These are phyloP conservation scores for Aspergillus sp. DNA, from an alignment of 2,329 filamentous ascomycete genomes.

Conservation along the genomic window DNA sequence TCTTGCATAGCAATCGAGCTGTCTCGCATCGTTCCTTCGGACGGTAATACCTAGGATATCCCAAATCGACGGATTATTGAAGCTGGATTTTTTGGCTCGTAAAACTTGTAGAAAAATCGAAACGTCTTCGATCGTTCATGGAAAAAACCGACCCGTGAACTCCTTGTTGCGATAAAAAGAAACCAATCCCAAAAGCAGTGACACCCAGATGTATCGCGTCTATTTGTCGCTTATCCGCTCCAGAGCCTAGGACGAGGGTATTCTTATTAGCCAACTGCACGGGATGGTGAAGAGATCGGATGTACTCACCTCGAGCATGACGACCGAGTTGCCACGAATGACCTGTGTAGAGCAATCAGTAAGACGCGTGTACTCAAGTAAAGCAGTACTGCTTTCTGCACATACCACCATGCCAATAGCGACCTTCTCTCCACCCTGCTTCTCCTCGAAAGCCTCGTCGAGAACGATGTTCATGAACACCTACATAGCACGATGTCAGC, in stretches of 20 bases:
- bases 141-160: constrained; percentile 37
- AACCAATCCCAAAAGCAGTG: constrained; percentile 14
- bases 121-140: constrained; percentile 30
- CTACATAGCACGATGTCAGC: constrained; percentile 46
- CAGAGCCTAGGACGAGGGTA: constrained; percentile 28
- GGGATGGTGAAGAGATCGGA: not conserved
- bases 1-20: constrained; percentile 12
- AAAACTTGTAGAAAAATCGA: constrained; percentile 15
- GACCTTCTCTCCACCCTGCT: constrained; percentile 84
- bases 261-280: constrained; percentile 4
- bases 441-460: constrained; percentile 95
- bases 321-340: constrained; percentile 95
- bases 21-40: constrained; percentile 5
- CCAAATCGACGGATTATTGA: constrained; percentile 3
- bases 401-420: constrained; percentile 88
- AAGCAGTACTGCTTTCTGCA: not conserved
- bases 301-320: constrained; percentile 77
- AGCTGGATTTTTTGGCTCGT: constrained; percentile 10
- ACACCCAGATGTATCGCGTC: constrained; percentile 14
- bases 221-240: constrained; percentile 45
- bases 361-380: not conserved
- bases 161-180: constrained; percentile 32
- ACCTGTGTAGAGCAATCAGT: constrained; percentile 53
- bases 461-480: constrained; percentile 98
- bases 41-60: constrained; percentile 1